Evolutionary conservation across 768 basidiomycete species (phyloP), one percentile per base, ranked within the genome.

Genomic region (Tricholoma saponaceum): DNA sequence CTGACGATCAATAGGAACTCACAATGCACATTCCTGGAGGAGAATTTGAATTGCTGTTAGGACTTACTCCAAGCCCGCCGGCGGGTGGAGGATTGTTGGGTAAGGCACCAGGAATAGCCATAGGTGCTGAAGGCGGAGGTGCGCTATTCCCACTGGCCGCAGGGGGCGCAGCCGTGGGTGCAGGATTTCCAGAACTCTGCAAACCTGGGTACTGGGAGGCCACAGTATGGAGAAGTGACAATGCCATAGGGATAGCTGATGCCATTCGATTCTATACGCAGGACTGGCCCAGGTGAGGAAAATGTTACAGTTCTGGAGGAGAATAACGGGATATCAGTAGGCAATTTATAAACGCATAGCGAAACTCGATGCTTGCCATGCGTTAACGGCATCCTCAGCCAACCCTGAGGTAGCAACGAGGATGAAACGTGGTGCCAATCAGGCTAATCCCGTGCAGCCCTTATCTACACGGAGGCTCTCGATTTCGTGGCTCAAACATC

Each of bases 1-100:
- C 41, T 59, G 39, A 57, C 51, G 7, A 59, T 49, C 58, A 46
- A 20, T 9, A 16, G 26, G 49, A 22, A 69, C 77, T 55, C 64
- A 86, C 84, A 62, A 84, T 77, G 69, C 84, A 86, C 35, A 83
- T 69, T 50, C 65, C 72, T 13, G 72, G 69, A 47, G 71, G 61
- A 44, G 69, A 66, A 53, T 14, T 54, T n/a, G 68, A 66, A 54
- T 64, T 69, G 22, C 64, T 58, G 22, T 73, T 71, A 28, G 72
- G 67, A 58, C 61, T 72, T 18, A 61, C 56, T 26, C 60, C 62
- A 32, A 59, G 62, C 22, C 64, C 58, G 57, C 58, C 70, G 20
- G 67, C 59, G 22, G 67, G 68, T 35, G 64, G 63, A 50, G 66
- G 13, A 16, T 25, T 60, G 23, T 60, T 64, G 2, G 71, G 66